Evolutionary conservation across 345 rosid species (phyloP).

Genomic region (Gossypium longicalyx): DNA sequence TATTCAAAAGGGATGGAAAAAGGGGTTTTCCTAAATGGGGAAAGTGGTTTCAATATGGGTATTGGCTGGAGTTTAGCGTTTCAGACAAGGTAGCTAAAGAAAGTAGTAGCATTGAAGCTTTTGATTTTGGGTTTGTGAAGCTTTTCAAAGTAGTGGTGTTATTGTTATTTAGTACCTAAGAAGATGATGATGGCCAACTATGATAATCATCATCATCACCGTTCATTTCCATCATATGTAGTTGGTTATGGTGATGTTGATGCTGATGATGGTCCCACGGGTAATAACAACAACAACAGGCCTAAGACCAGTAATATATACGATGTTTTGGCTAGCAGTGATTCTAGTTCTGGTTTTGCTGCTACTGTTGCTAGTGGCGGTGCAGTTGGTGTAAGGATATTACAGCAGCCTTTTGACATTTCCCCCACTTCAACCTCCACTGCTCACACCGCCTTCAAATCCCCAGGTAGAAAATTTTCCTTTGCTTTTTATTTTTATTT

Average conservation of each 20-base stretch:
- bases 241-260: neutral
- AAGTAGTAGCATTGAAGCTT: constrained; percentile 12
- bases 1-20: constrained; percentile 17
- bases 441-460: constrained; percentile 27
- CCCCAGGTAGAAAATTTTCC: constrained; percentile 24
- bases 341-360: constrained; percentile 2
- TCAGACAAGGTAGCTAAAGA: constrained; percentile 33
- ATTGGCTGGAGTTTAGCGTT: constrained; percentile 38
- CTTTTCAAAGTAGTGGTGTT: no score
- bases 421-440: constrained; percentile 6
- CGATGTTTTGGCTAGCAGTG: constrained; percentile 14
- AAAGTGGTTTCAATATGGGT: constrained; percentile 15
- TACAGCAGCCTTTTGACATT: constrained; percentile 37
- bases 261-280: neutral
- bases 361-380: constrained; percentile 9
- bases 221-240: constrained; percentile 24
- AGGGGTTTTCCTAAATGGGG: constrained; percentile 10
- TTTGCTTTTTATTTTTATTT: neutral
- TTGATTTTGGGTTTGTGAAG: neutral
- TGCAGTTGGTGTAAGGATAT: constrained; percentile 7
- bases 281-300: constrained; percentile 9
- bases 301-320: constrained; percentile 8
- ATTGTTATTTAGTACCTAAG: neutral
- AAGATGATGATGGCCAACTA: constrained; percentile 28
- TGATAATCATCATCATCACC: constrained; percentile 31